A percentile compares a stretch with the other conserved stretches of the same genome.
These are phyloP conservation scores for Penicillium sp. DNA, from an alignment of 2,329 filamentous ascomycete species.

Conservation along the genomic window DNA sequence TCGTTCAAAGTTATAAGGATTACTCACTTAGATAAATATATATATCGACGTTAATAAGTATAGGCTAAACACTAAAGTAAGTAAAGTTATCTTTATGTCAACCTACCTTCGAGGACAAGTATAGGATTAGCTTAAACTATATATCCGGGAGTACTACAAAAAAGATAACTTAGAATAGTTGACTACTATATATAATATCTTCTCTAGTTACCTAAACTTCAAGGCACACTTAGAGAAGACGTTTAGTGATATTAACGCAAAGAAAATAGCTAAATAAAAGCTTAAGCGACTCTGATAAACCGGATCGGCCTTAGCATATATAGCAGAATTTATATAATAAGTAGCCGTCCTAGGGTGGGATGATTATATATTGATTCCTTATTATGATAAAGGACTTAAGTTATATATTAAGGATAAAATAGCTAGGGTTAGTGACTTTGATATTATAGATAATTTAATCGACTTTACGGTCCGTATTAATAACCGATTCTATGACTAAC, in stretches of 20 bases:
- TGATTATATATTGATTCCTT: neutral
- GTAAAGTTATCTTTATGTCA: slow-evolving; percentile 4
- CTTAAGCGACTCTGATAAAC: neutral
- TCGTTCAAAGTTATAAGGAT: slow-evolving; percentile 4
- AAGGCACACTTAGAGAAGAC: neutral
- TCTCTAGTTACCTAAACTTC: neutral
- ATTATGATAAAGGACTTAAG: neutral
- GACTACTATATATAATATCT: neutral
- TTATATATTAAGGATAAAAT: neutral
- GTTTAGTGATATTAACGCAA: neutral
- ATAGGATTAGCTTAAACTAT: slow-evolving; percentile 9
- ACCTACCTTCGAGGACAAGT: slow-evolving; percentile 4
- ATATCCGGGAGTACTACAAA: slow-evolving; percentile 5
- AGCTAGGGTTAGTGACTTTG: neutral
- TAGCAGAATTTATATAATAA: neutral
- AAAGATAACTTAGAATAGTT: neutral
- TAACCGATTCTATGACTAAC: neutral
- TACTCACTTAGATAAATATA: slow-evolving; percentile 7
- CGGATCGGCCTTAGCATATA: neutral
- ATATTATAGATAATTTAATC: neutral
- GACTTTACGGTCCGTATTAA: neutral
- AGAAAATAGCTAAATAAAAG: neutral
- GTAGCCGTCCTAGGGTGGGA: neutral
- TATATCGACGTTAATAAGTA: neutral
- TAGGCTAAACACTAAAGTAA: neutral